Percentiles rank a stretch among this genome's conserved stretches.
Conservation (phyloP, 2,329 filamentous ascomycete species). For the Cladosporium cucumerinum region DNA sequence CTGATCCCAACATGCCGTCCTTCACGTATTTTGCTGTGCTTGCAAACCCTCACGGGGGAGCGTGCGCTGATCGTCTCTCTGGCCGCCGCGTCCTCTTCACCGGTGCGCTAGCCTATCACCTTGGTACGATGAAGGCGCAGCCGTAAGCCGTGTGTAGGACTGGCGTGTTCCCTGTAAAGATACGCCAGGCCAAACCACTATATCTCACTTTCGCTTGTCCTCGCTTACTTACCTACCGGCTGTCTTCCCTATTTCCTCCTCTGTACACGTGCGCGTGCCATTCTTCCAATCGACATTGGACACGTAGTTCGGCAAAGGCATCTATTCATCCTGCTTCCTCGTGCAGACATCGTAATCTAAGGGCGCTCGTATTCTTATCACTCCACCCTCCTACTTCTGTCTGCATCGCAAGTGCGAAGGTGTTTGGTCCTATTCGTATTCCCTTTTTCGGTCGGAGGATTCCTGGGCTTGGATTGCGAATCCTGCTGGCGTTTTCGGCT, state of each 20-base stretch:
- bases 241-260: not conserved
- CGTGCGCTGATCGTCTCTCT: not conserved
- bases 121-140: not conserved
- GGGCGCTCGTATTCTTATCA: not conserved
- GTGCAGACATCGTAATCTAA: not conserved
- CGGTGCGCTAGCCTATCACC: not conserved
- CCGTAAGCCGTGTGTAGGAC: not conserved
- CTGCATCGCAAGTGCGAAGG: not conserved
- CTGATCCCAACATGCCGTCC: not conserved
- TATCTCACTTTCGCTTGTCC: constrained; percentile 2
- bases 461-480: not conserved
- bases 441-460: not conserved
- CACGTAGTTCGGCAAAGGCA: not conserved
- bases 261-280: not conserved
- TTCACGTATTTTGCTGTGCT: not conserved
- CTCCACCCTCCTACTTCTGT: not conserved
- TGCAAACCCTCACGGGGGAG: not conserved
- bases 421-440: not conserved
- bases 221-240: not conserved
- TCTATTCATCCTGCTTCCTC: not conserved
- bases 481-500: constrained; percentile 7
- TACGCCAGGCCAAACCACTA: not conserved
- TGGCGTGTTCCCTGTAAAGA: not conserved
- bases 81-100: not conserved
- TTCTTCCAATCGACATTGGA: not conserved